phyloP scores from a whole-genome alignment of 768 basidiomycete species.

The Tricholoma bakamatsutake region DNA sequence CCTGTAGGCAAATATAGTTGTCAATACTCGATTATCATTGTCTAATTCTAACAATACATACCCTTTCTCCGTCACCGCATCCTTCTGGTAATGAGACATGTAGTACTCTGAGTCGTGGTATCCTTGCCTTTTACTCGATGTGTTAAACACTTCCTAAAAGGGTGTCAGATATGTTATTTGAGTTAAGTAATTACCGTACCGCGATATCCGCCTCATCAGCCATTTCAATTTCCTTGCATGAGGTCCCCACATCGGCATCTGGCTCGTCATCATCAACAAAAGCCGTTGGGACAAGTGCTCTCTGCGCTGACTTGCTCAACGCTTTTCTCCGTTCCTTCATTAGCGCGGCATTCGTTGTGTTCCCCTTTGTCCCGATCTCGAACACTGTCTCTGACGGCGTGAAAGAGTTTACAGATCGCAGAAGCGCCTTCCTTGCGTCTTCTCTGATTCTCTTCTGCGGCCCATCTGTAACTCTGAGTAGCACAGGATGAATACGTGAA shows the following conservation, averaged over 20 bases:
- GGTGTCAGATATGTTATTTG: conserved; percentile 3
- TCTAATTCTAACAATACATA: conserved; percentile 27
- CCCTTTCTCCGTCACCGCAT: conserved; percentile 87
- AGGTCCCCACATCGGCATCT: conserved; percentile 27
- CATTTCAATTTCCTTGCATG: conserved; percentile 47
- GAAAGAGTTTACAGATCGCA: conserved; percentile 77
- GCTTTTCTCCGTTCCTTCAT: conserved; percentile 89
- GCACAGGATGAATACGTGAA: conserved; percentile 67
- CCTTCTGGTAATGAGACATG: conserved; percentile 88
- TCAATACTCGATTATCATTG: background rate
- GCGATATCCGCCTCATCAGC: conserved; percentile 75
- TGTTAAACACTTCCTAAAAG: conserved; percentile 61
- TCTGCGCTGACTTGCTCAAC: conserved; percentile 55
- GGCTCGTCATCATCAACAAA: conserved; percentile 27
- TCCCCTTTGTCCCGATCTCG: conserved; percentile 77
- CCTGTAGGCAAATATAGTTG: conserved; percentile 29
- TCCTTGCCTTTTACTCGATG: conserved; percentile 39
- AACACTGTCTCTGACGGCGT: conserved; percentile 86
- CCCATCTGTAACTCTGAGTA: conserved; percentile 36
- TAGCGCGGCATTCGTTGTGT: conserved; percentile 52
- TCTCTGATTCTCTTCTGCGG: conserved; percentile 37
- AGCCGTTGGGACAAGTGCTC: conserved; percentile 32
- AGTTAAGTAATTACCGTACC: conserved; percentile 32
- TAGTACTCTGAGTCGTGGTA: conserved; percentile 85
- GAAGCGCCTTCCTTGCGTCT: conserved; percentile 55